phyloP scores from a whole-genome alignment of 768 basidiomycete genomes.

The Imleria badia region DNA sequence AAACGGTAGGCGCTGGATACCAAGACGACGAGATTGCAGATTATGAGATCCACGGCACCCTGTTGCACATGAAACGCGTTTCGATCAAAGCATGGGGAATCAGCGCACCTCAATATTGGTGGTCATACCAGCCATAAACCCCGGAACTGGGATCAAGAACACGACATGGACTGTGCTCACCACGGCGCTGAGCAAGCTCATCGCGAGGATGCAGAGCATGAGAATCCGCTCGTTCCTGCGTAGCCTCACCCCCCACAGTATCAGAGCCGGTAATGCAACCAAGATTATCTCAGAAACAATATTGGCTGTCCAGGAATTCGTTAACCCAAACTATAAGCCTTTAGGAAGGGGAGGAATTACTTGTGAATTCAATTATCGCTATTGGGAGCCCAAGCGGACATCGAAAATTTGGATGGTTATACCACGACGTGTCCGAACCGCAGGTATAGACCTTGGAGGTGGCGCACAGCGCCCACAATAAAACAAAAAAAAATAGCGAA shows the following conservation, averaged over 20 bases:
- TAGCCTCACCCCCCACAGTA: conserved; percentile 6
- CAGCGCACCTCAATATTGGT: conserved; percentile 14
- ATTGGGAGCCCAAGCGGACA: conserved; percentile 4
- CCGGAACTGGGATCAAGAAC: conserved; percentile 11
- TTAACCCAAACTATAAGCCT: not conserved
- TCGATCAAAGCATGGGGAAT: not conserved
- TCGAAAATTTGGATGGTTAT: not conserved
- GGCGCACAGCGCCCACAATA: conserved; percentile 8
- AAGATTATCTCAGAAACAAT: conserved; percentile 10
- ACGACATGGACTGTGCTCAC: conserved; percentile 12
- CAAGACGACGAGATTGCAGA: conserved; percentile 18
- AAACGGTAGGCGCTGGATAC: conserved; percentile 13
- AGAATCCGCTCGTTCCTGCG: conserved; percentile 10
- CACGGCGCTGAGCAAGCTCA: conserved; percentile 7
- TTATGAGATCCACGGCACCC: conserved; percentile 15
- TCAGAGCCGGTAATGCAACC: conserved; percentile 7
- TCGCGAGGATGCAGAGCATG: conserved; percentile 11
- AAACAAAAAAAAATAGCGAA: conserved; percentile 4
- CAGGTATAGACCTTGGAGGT: conserved; percentile 12
- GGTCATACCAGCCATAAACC: conserved; percentile 10
- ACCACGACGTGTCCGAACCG: conserved; percentile 10
- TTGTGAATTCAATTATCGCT: conserved; percentile 3
- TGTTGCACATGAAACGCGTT: conserved; percentile 1
- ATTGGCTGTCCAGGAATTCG: conserved; percentile 1
- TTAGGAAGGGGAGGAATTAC: not conserved